A percentile compares a stretch with the other conserved stretches of the same genome.
Conservation (phyloP, 768 basidiomycete species). For the Tephrocybe rancida region DNA sequence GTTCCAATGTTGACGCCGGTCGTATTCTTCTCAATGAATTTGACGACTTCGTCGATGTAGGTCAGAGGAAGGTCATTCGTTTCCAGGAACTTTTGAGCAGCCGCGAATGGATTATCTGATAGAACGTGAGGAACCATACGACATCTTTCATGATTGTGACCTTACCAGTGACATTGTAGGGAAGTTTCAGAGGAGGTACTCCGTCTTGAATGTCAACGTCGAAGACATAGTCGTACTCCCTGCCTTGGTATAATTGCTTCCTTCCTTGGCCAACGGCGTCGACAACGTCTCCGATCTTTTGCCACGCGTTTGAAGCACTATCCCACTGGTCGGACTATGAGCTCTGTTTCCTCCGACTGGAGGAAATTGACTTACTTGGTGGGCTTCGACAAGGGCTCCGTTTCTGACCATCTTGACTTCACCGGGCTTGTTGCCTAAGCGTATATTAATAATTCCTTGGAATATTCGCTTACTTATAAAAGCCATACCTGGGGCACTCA, state of each 20-base stretch:
- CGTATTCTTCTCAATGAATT: conserved; percentile 93
- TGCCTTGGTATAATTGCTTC: conserved; percentile 90
- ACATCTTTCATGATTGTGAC: background rate
- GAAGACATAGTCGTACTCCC: conserved; percentile 99
- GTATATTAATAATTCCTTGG: background rate
- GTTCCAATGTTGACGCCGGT: conserved; percentile 71
- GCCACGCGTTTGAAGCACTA: conserved; percentile 65
- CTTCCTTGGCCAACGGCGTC: conserved; percentile 91
- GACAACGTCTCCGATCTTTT: conserved; percentile 94
- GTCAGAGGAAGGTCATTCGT: conserved; percentile 79
- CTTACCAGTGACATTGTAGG: conserved; percentile 87
- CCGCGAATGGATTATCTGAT: conserved; percentile 87
- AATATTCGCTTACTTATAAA: background rate
- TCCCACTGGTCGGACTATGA: conserved; percentile 69
- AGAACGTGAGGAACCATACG: background rate
- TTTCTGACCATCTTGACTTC: conserved; percentile 92
- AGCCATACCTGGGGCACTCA: conserved; percentile 66
- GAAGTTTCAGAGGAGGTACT: conserved; percentile 88
- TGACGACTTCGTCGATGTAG: conserved; percentile 89
- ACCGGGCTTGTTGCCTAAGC: conserved; percentile 85
- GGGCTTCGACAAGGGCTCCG: conserved; percentile 81
- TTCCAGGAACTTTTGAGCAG: conserved; percentile 87
- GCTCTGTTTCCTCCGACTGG: background rate
- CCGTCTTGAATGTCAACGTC: conserved; percentile 97
- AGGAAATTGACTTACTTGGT: conserved; percentile 55